These are phyloP conservation scores for Pseudoscleropodium purum DNA, from an alignment of 225 moss, liverwort and hornwort genomes.

Conservation along the genomic window DNA sequence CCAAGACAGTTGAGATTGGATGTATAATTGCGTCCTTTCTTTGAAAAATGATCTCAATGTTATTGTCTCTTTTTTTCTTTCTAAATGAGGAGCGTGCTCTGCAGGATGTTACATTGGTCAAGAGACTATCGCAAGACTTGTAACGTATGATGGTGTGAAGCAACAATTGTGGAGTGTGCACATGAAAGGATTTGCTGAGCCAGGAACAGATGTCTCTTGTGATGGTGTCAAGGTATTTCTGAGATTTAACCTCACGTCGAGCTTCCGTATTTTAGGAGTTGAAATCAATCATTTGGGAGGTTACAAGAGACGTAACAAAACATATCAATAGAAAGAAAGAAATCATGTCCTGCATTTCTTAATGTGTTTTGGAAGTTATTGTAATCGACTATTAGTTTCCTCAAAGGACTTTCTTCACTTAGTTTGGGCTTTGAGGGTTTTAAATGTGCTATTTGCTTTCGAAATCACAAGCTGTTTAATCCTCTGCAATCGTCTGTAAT, in stretches of 20 bases:
- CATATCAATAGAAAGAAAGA: not conserved
- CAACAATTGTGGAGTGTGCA: slow-evolving; percentile 81
- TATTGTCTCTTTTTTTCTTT: not conserved
- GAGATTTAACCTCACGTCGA: not conserved
- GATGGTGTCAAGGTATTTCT: slow-evolving; percentile 59
- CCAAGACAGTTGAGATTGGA: not conserved
- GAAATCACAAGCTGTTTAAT: not conserved
- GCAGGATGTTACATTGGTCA: slow-evolving; percentile 97
- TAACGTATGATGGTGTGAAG: slow-evolving; percentile 84
- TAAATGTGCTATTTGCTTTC: not conserved
- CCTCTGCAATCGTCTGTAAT: not conserved
- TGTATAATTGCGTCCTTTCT: not conserved
- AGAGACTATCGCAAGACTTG: slow-evolving; percentile 86
- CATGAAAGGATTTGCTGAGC: slow-evolving; percentile 55
- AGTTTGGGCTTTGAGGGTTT: not conserved
- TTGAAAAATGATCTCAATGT: not conserved
- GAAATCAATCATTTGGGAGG: not conserved
- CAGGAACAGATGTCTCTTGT: slow-evolving; percentile 37
- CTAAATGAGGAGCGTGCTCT: not conserved
- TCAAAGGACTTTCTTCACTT: not conserved
- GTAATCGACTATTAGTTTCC: not conserved
- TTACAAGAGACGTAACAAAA: not conserved
- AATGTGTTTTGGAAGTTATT: not conserved
- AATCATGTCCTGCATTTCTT: not conserved
- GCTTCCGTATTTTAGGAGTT: not conserved